Evolutionary conservation across 2,329 filamentous ascomycete species (phyloP), one percentile per base, ranked within the genome.

Genomic region (Fusarium goolgardi): DNA sequence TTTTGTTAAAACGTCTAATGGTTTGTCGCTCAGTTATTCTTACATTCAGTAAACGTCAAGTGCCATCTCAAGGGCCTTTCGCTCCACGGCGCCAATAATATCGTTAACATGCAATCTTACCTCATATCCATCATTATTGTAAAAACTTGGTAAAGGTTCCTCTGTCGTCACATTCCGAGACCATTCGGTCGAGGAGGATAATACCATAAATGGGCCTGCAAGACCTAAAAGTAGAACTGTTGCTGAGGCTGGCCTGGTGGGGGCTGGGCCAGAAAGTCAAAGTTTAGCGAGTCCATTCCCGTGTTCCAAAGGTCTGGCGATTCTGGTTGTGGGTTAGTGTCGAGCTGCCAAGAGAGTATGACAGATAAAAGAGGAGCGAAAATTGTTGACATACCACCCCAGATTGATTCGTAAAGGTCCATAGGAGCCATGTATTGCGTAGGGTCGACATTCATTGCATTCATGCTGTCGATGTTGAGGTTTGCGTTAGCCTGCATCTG

Each of bases 401-500:
- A 90, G 45, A 90, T 90, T 6, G 87, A 89, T 71, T 90, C 87
- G 73, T 89, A 90, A 1, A 90, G 78, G 63, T 90, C 88, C 86
- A 90, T 88, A 1, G 88, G 88, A 37, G 88, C 88, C 82, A 90
- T 87, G 68, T 87, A 85, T 34, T 86, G 80, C 5, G 84, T 81
- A 18, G 86, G 85, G 62, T 89, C 88, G 13, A 86, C 78, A 44
- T 80, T 87, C 81, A 87, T 78, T 35, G 80, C 76, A 49, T 79
- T 76, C 50, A 88, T 77, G 45, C 83, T 83, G 9, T 84, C 76
- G 34, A 87, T 74, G 49, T 73, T 76, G 43, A 78, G 50, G 55
- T 59, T 75, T 41, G 55, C 54, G 29, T 64, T 75, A 18, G 72
- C 64, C 20, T 77, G 79, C 60, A 85, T 76, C 41, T 79, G 73